Evolutionary conservation across 2,329 filamentous ascomycete genomes (phyloP), one percentile per base, ranked within the genome.

Genomic region (Cladosporium sp.): DNA sequence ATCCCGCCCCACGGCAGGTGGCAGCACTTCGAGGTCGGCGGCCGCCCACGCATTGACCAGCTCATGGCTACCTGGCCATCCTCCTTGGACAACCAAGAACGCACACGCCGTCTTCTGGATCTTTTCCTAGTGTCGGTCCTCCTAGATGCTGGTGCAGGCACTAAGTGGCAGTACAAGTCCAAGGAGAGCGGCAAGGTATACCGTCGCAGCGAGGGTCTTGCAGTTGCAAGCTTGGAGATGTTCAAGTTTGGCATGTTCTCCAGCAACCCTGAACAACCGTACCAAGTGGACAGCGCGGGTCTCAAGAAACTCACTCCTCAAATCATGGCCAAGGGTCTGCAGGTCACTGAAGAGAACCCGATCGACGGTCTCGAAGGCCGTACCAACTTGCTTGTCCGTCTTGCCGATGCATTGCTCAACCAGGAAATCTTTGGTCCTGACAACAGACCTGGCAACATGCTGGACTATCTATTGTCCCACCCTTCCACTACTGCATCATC

Each of bases 191-290:
- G 92, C 65, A 90, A 89, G 68, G 79, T 90, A 49, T 98, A 94
- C 79, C 85, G 88, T 62, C 88, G 95, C 60, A 97, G 93, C 68
- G 95, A 97, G 78, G 93, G 93, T 10, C 84, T 97, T 65, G 93
- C 93, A 10, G 88, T 90, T 11, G 88, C 88, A 52, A 89, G 86
- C 76, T 75, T 90, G 72, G 93, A 97, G 72, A 97, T 97, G 93
- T 97, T 97, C 85, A 97, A 97, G 80, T 84, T 87, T 15, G 95
- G 95, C 38, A 76, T 92, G 38, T 98, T 98, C 80, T 97, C 93
- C 70, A 91, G 93, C 78, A 87, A 94, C 75, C 83, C 87, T 2
- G 85, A 81, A 66, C 92, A 97, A 79, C 93, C 92, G 60, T 92
- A 88, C 74, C 93, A 96, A 78, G 95, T 98, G 32, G 94, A 99